Base-by-base conservation (phyloP, 805 yeast species). In the Komagataella ulmi region DNA sequence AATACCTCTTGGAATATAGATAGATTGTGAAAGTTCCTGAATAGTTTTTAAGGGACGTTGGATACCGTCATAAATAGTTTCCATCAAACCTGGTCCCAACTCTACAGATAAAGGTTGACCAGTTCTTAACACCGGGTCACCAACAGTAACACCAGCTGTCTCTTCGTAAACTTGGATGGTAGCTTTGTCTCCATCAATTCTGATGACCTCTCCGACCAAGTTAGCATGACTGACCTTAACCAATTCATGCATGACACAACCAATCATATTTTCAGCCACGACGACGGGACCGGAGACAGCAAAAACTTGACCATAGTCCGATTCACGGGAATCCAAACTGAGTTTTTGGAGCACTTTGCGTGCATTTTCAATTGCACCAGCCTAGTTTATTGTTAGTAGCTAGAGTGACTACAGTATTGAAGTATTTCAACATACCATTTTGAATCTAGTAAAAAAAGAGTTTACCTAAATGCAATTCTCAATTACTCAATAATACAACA, bases 21-120 rank as follows among this genome's bases (percentile, higher is more conserved):
- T 93, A 49, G 96, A 87, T 65, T 90, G 84, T 21, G 97, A 83
- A 50, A 69, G 66, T 57, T 90, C 95, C 67, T 84, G 86, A 65
- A 93, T 93, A 49, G 95, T 88, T 70, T 87, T 87, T 69, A 93
- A 80, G 47, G 99, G 99, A 76, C 99, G 88, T 74, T 93, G 99
- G 69, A 93, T 93, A 77, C 99, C 99, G 71, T 93, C 99, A 66
- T 93, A 93, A 67, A 93, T 93, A 59, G 96, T 93, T 73, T 93
- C 99, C 96, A 93, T 90, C 63, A 93, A 79, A 68, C 99, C 99
- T 30, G 99, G 99, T 65, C 99, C 99, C 66, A 93, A 76, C 73
- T 93, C 99, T 51, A 93, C 99, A 50, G 97, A 89, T 60, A 93
- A 76, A n/a, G 99, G 99, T 71, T 93, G 89, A 57, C 99, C 99